These are phyloP conservation scores for Phytophthora litchii DNA, from an alignment of 352 stramenopile species.

Conservation along the genomic window DNA sequence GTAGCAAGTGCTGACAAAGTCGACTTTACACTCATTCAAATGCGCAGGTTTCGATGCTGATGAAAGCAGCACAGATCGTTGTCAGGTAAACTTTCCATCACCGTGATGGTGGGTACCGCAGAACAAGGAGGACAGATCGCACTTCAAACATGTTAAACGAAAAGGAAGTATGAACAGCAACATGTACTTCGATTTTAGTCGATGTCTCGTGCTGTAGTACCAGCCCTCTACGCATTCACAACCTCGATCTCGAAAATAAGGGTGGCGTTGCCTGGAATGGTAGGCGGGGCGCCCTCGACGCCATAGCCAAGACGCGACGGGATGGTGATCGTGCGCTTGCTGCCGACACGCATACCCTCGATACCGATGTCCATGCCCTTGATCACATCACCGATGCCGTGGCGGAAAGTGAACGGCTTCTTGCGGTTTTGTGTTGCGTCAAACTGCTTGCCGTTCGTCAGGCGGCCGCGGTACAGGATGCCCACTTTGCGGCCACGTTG, in stretches of 20 bases:
- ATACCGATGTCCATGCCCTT: slow-evolving; percentile 97
- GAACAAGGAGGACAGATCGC: not conserved
- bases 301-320: slow-evolving; percentile 95
- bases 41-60: slow-evolving; percentile 84
- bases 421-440: slow-evolving; percentile 83
- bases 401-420: slow-evolving; percentile 84
- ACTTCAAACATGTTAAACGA: slow-evolving; percentile 11
- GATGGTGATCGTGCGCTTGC: slow-evolving; percentile 94
- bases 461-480: slow-evolving; percentile 82
- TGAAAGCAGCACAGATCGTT: not conserved
- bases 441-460: slow-evolving; percentile 89
- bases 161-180: slow-evolving; percentile 6
- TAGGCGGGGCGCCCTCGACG: slow-evolving; percentile 68
- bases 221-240: slow-evolving; percentile 51
- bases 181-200: slow-evolving; percentile 6
- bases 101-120: too few species aligned
- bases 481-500: slow-evolving; percentile 73
- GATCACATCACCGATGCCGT: slow-evolving; percentile 92
- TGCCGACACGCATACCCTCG: slow-evolving; percentile 82
- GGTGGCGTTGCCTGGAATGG: slow-evolving; percentile 92
- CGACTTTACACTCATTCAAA: slow-evolving; percentile 83
- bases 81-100: slow-evolving; percentile 6
- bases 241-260: slow-evolving; percentile 96
- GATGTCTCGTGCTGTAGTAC: slow-evolving; percentile 6
- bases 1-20: slow-evolving; percentile 70